These are phyloP conservation scores for Kingdonia uniflora DNA, from an alignment of 164 flowering plant species.

Conservation along the genomic window DNA sequence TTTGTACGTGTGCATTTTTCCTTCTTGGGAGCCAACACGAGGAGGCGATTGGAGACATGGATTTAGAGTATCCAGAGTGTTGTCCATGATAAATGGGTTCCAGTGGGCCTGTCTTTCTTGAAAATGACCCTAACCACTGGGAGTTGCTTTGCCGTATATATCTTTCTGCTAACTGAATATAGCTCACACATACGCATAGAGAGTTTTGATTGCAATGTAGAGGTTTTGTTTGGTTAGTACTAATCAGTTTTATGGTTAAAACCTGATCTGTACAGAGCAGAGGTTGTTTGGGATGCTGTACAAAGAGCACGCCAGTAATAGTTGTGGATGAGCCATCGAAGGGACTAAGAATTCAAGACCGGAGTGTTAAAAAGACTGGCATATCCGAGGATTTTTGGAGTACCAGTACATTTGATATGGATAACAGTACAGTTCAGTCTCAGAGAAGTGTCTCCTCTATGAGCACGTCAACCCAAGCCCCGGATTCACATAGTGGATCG, in stretches of 20 bases:
- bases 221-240: slow-evolving; percentile 11
- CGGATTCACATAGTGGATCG: slow-evolving; percentile 22
- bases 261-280: slow-evolving; percentile 64
- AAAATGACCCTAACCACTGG: no score
- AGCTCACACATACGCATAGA: no score
- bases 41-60: no score
- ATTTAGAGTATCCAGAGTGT: no score
- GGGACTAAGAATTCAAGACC: slow-evolving; percentile 62
- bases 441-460: slow-evolving; percentile 70
- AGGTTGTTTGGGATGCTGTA: slow-evolving; percentile 82
- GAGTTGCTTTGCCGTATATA: no score
- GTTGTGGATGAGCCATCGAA: slow-evolving; percentile 72
- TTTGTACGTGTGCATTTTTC: no score
- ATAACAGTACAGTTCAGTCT: slow-evolving; percentile 58
- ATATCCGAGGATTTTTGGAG: slow-evolving; percentile 85
- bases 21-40: no score
- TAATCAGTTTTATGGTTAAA: slow-evolving; percentile 26
- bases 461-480: slow-evolving; percentile 44
- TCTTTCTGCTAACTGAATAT: no score
- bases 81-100: no score
- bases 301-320: slow-evolving; percentile 24
- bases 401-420: slow-evolving; percentile 74
- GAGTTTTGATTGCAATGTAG: no score
- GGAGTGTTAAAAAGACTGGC: slow-evolving; percentile 40
- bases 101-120: no score